Evolutionary conservation across 2,329 filamentous ascomycete genomes (phyloP), one percentile per base, ranked within the genome.

Genomic region (Epichloe gansuensis): DNA sequence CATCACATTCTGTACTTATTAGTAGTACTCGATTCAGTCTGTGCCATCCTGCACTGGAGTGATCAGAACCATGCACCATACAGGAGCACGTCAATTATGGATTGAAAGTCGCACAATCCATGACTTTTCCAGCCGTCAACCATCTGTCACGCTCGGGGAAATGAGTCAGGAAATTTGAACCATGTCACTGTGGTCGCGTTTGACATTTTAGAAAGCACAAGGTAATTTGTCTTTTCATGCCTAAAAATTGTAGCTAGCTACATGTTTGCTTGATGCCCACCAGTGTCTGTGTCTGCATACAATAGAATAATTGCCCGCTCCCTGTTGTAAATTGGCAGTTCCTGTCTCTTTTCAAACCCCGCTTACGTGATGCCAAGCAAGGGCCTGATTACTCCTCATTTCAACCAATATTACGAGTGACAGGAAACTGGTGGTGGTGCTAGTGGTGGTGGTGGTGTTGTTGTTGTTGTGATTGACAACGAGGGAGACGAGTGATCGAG

Each of bases 381-480:
- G 34, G 15, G 52, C 35, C 42, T 21, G 17, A 17, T 17, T 38
- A 37, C 38, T 44, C 48, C 48, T 50, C 21, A 23, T 50, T 50
- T 46, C 28, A 50, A 54, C 13, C 43, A 45, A 48, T 43, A 35
- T 31, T 31, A 54, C 41, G 44, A 23, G 34, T 35, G 35, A 37
- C 47, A 39, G 15, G 46, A 46, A 34, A 48, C 11, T 28, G 5
- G 35, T 5, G 13, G 46, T 7, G 44, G 13, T 48, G 25, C 17
- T 21, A 21, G 17, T 21, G 5, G 35, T 5, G 13, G 46, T 7
- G 44, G 17, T 43, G 34, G 55, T 64, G 61, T 57, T 66, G 61
- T 43, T 15, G 60, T 65, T 28, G 43, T 23, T 23, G 62, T 61
- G 61, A 62, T 66, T 59, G 60, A 38, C 50, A 50, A 46, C 21